Evolutionary conservation across 2,329 filamentous ascomycete genomes (phyloP), one percentile per base, ranked within the genome.

Genomic region (Aureobasidium uvarum): DNA sequence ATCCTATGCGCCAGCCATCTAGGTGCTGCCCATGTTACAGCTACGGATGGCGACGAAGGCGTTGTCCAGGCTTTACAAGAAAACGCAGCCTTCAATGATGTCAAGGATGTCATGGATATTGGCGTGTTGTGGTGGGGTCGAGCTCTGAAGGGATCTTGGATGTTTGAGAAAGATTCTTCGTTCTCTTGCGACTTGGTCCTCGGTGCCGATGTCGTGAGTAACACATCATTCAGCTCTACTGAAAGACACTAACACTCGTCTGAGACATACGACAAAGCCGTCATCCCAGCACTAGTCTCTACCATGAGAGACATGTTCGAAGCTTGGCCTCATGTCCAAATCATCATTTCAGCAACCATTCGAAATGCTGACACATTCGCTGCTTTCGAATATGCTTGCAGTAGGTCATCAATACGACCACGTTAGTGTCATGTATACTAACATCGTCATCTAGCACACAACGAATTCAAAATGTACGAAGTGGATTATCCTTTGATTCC

Each of bases 31-130:
- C 83, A 85, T 60, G 85, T 89, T 25, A 80, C 89, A 5, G 86
- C 88, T 2, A 91, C 90, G 0, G 91, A 95, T 72, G 90, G 90
- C 2, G 89, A 89, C 16, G 85, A 87, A 70, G 85, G 87, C 62
- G 88, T 93, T 1, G 84, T 92, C 58, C 84, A 87, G 71, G 84
- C 84, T 41, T 78, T 93, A 41, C 82, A 84, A 1, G 86, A 86
- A 48, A 93, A 89, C 69, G 77, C 91, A 41, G 87, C 85, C 68
- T 78, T 92, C 58, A 93, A 92, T 70, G 80, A 79, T 7, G 80
- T 92, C 0, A 83, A 87, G 65, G 79, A 80, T 18, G 78, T 78
- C 5, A 70, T 73, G 0, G 68, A 64, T 55, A 76, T 82, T 1
- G 84, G 83, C 74, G 81, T 87, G 3, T 73, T 91, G 38, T 82